Evolutionary conservation across 2,329 filamentous ascomycete species (phyloP).

Genomic region (Fusarium torulosum): DNA sequence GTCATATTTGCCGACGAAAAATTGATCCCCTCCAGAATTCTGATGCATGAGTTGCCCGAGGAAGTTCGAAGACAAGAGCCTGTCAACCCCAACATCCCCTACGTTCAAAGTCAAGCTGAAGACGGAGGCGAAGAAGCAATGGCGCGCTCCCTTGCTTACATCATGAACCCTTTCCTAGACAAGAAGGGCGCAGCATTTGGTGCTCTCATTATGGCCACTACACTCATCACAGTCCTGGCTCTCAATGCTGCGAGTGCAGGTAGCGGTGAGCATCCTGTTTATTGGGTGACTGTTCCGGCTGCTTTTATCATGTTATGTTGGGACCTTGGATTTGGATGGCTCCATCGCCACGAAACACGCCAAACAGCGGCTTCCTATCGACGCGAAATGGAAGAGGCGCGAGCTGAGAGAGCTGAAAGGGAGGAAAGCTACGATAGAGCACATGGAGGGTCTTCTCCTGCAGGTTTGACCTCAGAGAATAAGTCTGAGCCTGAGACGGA

Average conservation of each 20-base stretch:
- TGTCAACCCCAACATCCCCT: slow-evolving; percentile 79
- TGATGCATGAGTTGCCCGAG: slow-evolving; percentile 75
- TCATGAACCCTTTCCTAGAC: slow-evolving; percentile 81
- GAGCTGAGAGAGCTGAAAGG: slow-evolving; percentile 31
- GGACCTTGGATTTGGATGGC: slow-evolving; percentile 75
- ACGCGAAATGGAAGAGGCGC: slow-evolving; percentile 41
- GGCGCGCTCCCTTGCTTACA: slow-evolving; percentile 74
- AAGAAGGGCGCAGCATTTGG: slow-evolving; percentile 74
- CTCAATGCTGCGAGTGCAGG: slow-evolving; percentile 71
- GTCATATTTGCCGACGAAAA: slow-evolving; percentile 74
- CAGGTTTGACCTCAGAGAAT: neutral
- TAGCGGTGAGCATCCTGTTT: slow-evolving; percentile 68
- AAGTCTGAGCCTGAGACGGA: neutral
- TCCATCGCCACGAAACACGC: slow-evolving; percentile 71
- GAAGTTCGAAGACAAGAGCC: slow-evolving; percentile 66
- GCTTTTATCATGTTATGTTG: slow-evolving; percentile 77
- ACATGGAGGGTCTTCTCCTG: neutral
- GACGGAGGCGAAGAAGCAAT: slow-evolving; percentile 64
- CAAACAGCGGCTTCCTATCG: slow-evolving; percentile 70
- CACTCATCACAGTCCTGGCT: slow-evolving; percentile 73
- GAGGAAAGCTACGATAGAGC: neutral
- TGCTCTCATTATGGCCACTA: slow-evolving; percentile 73
- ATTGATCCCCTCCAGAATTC: slow-evolving; percentile 74
- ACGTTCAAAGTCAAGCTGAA: slow-evolving; percentile 67
- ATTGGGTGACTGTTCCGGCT: slow-evolving; percentile 76